Evolutionary conservation across 2,329 filamentous ascomycete species (phyloP).

Genomic region (Trichoderma breve): DNA sequence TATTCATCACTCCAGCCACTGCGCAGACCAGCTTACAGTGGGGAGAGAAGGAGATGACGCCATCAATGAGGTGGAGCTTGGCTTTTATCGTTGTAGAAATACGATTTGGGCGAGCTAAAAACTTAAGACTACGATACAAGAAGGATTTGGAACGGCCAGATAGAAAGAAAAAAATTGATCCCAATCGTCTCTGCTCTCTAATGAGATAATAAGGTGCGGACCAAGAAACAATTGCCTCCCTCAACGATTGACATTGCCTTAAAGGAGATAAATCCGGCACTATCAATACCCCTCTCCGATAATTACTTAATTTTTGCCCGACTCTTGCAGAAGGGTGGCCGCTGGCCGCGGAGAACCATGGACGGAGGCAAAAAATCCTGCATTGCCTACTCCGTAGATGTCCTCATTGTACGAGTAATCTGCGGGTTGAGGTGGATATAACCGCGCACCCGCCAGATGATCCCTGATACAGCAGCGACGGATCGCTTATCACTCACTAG

Average conservation of each 20-base stretch:
- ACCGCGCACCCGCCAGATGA: not conserved
- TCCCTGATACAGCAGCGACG: not conserved
- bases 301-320: not conserved
- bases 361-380: not conserved
- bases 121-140: not conserved
- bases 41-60: not conserved
- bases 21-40: not conserved
- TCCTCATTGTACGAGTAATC: not conserved
- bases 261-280: not conserved
- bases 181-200: not conserved
- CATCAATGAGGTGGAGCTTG: not conserved
- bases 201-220: not conserved
- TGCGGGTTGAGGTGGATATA: not conserved
- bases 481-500: not conserved
- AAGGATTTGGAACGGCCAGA: not conserved
- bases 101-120: not conserved
- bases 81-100: not conserved
- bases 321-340: not conserved
- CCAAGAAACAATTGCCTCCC: not conserved
- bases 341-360: not conserved
- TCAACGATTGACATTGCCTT: not conserved
- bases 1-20: not conserved
- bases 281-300: not conserved
- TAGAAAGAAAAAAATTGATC: no score
- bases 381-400: not conserved